Base-by-base conservation (phyloP, 352 stramenopile genomes). In the Lagenidium sp. region DNA sequence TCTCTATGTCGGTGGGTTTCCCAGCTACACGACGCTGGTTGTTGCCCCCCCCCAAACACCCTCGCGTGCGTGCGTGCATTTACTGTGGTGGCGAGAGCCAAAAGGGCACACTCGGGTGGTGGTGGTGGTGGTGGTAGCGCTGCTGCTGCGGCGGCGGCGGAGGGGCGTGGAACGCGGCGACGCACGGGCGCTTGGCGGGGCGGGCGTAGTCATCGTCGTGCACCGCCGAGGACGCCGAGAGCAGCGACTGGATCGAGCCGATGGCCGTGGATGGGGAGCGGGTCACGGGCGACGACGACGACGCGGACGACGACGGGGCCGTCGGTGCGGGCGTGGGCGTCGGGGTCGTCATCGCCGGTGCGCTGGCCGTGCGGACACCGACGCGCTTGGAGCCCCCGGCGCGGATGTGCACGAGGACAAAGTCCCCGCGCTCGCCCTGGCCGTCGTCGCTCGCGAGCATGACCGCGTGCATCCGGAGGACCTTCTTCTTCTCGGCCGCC, bases 391-490 rank as follows among this genome's bases (percentile, higher is more conserved):
- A 76, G 29, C 68, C 71, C 24, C 75, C 75, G 3, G 75, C 65
- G 13, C 75, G 72, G 36, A 87, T 87, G 55, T 87, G 75, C 30
- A 87, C 75, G 5, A 87, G 65, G 40, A 87, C 75, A 38, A 76
- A 78, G 20, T 79, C 56, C 15, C 69, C 68, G 26, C 49, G 51
- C 42, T 84, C 72, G 6, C 68, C 63, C 1, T 37, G 62, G 11
- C 72, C 75, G 10, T 53, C 46, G 12, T 58, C 54, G 23, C 75
- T 57, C 13, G 72, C 70, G 24, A 85, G 69, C 75, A 87, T 87
- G 29, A 87, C 75, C 0, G 75, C 75, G 41, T 87, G 75, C 75
- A 87, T 87, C 29, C 75, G 75, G 41, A 87, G 79, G 2, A 87
- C 71, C 45, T 87, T 87, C 51, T 84, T 83, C 59, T 84, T 83